These are phyloP conservation scores for Penicillium atrosanguineum DNA, from an alignment of 495 filamentous ascomycete species.

Conservation along the genomic window DNA sequence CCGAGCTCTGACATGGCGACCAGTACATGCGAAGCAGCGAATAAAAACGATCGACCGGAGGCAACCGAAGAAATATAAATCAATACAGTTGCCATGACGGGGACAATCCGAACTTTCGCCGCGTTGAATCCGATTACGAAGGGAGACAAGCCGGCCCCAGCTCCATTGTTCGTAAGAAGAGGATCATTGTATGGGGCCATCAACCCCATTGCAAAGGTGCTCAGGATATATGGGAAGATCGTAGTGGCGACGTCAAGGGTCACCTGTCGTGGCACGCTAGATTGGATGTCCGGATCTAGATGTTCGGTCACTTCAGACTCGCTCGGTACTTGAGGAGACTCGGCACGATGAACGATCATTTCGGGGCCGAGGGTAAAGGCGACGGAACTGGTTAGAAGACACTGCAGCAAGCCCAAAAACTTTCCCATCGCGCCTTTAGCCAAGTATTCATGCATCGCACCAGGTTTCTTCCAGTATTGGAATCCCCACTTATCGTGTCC, in stretches of 20 bases:
- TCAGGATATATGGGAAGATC: slow-evolving; percentile 59
- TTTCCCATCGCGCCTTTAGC: slow-evolving; percentile 58
- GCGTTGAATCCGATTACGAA: slow-evolving; percentile 36
- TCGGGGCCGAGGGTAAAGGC: slow-evolving; percentile 57
- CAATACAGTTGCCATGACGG: slow-evolving; percentile 63
- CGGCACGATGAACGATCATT: slow-evolving; percentile 51
- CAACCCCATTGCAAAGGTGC: slow-evolving; percentile 54
- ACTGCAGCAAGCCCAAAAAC: slow-evolving; percentile 68
- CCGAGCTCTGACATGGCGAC: slow-evolving; percentile 47
- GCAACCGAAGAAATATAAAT: slow-evolving; percentile 73
- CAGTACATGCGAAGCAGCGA: slow-evolving; percentile 52
- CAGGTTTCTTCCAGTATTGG: slow-evolving; percentile 71
- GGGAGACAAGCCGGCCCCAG: slow-evolving; percentile 46
- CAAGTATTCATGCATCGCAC: slow-evolving; percentile 66
- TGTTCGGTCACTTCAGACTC: slow-evolving; percentile 21
- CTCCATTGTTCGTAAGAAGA: slow-evolving; percentile 45
- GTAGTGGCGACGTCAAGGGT: slow-evolving; percentile 29
- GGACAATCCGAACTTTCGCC: slow-evolving; percentile 54
- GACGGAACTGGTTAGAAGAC: slow-evolving; percentile 53
- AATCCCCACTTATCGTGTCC: slow-evolving; percentile 67
- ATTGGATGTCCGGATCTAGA: slow-evolving; percentile 2
- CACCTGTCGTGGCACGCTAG: slow-evolving; percentile 22
- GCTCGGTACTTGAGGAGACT: slow-evolving; percentile 39
- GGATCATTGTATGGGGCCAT: slow-evolving; percentile 56
- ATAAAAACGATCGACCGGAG: slow-evolving; percentile 61